phyloP scores from a whole-genome alignment of 2,329 filamentous ascomycete species.

The Bipolaris zeicola region DNA sequence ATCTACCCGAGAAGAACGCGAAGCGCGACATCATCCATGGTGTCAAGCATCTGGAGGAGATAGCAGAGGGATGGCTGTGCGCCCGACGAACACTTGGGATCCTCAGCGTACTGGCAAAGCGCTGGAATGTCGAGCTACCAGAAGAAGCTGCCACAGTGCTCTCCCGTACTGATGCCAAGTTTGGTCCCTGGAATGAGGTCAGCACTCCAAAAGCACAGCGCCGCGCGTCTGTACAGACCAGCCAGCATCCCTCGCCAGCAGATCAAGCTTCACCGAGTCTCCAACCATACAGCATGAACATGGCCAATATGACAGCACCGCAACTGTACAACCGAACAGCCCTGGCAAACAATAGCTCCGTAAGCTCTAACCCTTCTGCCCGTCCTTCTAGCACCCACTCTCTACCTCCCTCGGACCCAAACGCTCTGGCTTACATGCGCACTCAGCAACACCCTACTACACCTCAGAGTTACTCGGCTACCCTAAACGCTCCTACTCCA shows the following conservation, averaged over 20 bases:
- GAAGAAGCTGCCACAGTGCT: constrained; percentile 80
- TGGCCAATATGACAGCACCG: constrained; percentile 31
- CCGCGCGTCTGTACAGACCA: constrained; percentile 22
- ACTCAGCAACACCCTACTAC: constrained; percentile 36
- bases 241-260: constrained; percentile 27
- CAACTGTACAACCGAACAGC: constrained; percentile 29
- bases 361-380: constrained; percentile 31
- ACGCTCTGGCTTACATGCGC: constrained; percentile 39
- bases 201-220: constrained; percentile 33
- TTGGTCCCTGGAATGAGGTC: constrained; percentile 63
- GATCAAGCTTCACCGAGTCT: constrained; percentile 33
- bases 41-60: constrained; percentile 90
- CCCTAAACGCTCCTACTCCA: constrained; percentile 30
- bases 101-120: constrained; percentile 80
- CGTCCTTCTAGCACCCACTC: constrained; percentile 37
- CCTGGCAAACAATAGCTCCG: constrained; percentile 26
- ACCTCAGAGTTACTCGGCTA: constrained; percentile 13
- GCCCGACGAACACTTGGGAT: constrained; percentile 85
- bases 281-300: constrained; percentile 40
- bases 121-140: constrained; percentile 87
- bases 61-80: constrained; percentile 92
- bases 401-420: constrained; percentile 40
- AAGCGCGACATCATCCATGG: constrained; percentile 88
- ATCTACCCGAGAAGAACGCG: constrained; percentile 89
- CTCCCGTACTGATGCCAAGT: constrained; percentile 78